phyloP scores from a whole-genome alignment of 257 asterid genomes.

The Nicotiana obtusifolia region DNA sequence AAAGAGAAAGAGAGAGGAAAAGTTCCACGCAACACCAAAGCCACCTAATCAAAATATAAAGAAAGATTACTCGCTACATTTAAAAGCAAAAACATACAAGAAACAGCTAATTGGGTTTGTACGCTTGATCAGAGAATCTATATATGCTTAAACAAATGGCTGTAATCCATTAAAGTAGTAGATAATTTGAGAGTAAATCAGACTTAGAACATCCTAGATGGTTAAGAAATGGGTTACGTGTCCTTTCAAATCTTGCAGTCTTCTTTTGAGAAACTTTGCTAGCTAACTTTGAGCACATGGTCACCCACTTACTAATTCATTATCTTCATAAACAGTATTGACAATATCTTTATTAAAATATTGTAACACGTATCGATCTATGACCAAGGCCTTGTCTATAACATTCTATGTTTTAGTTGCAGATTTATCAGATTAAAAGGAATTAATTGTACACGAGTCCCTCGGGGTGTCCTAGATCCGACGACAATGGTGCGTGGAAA shows the following conservation, averaged over 20 bases:
- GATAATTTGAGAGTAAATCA: neutral
- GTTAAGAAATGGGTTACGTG: slow-evolving; percentile 2
- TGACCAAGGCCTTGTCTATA: neutral
- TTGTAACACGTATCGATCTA: neutral
- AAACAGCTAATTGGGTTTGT: slow-evolving; percentile 1
- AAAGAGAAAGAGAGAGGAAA: neutral
- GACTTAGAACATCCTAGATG: neutral
- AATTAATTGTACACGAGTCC: neutral
- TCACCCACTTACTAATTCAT: slow-evolving; percentile 4
- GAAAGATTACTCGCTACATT: neutral
- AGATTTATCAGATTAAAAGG: neutral
- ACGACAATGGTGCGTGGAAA: neutral
- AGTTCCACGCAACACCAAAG: neutral
- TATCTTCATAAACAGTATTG: neutral
- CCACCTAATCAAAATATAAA: neutral
- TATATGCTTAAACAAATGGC: slow-evolving; percentile 1
- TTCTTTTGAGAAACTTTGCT: neutral
- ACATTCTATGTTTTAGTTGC: neutral
- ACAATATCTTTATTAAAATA: neutral
- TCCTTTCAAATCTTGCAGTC: slow-evolving; percentile 8
- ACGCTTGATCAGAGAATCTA: neutral
- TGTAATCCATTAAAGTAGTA: neutral
- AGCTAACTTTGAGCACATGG: neutral
- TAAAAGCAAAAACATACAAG: neutral
- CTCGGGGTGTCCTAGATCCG: neutral